These are phyloP conservation scores for Solanum chmielewskii DNA, from an alignment of 257 asterid genomes.

Conservation along the genomic window DNA sequence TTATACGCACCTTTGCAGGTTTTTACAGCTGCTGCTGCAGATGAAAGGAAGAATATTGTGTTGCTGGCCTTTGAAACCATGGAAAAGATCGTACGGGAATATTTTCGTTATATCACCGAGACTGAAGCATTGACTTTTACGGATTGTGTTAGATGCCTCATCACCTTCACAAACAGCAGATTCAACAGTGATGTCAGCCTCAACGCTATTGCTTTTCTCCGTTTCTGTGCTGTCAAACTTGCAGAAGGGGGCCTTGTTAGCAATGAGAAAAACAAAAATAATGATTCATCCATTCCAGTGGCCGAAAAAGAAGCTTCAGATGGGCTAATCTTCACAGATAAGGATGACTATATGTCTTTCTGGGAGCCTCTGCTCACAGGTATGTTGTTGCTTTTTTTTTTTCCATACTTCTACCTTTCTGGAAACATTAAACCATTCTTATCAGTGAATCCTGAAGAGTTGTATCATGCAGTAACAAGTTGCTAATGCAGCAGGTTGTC, in stretches of 20 bases:
- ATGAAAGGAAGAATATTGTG: conserved; percentile 93
- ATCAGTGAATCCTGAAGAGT: background rate
- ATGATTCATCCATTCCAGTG: conserved; percentile 21
- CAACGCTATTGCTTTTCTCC: conserved; percentile 97
- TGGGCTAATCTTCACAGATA: conserved; percentile 38
- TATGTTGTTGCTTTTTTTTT: conserved; percentile 5
- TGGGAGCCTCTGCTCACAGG: conserved; percentile 98
- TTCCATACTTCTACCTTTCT: background rate
- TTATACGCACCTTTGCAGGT: conserved; percentile 37
- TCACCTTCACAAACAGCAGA: conserved; percentile 87
- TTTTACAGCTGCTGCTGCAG: conserved; percentile 95
- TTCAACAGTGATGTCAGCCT: conserved; percentile 97
- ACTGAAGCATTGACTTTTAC: conserved; percentile 82
- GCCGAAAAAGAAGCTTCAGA: conserved; percentile 34
- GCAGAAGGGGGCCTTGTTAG: conserved; percentile 93
- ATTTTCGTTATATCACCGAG: conserved; percentile 90
- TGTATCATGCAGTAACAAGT: background rate
- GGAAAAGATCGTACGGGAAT: conserved; percentile 96
- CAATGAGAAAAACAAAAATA: conserved; percentile 44
- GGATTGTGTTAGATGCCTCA: conserved; percentile 93
- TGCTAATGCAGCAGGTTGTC: background rate
- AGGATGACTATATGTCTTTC: conserved; percentile 53
- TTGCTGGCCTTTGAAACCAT: conserved; percentile 92
- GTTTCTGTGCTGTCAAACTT: conserved; percentile 96
- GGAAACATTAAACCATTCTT: background rate